Base-by-base conservation (phyloP, 768 basidiomycete species). In the Tylopilus sp. region DNA sequence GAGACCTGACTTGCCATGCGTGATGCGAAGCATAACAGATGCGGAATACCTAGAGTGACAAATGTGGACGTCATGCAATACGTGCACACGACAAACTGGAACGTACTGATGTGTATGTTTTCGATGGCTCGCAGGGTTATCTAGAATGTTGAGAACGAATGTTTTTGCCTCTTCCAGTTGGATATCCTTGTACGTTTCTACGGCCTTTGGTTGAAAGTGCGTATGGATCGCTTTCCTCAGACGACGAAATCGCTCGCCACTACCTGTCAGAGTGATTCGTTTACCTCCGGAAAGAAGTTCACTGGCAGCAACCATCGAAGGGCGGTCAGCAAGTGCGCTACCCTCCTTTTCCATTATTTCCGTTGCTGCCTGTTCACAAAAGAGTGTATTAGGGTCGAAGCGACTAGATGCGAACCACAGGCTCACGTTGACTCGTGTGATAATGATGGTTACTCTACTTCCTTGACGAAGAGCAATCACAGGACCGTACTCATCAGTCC, bases 311-410 rank as follows among this genome's bases (percentile, higher is more conserved):
- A 84, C 79, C 50, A 71, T 76, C 0, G 58, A 57, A 17, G 83
- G 83, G 30, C 83, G 68, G 60, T 84, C 83, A 0, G 69, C 76
- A 12, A 79, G 70, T 1, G 71, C 62, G 0, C 77, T 75, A 1
- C 83, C 82, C 58, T 83, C 81, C 44, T 79, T 78, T 64, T 84
- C 83, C 81, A 84, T 78, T 44, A 85, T 78, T 9, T 84, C 82
- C 0, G 79, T 73, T 0, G 81, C 81, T 11, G 79, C 81, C 64
- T 83, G 45, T n/a, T n/a, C 3, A 45, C 6, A 33, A 40, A 69
- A 29, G 17, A 24, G 14, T 14, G 14, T 24, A 26, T 16, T 13
- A 12, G 2, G 6, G 13, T 1, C 19, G 19, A 21, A 19, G 38
- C 4, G 28, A 30, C 12, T 7, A 26, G 12, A 42, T 3, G 29